Percentiles rank a stretch among this genome's conserved stretches.
Evolutionary conservation across 2,329 filamentous ascomycete species (phyloP).

Genomic region (Trichothecium sympodiale): DNA sequence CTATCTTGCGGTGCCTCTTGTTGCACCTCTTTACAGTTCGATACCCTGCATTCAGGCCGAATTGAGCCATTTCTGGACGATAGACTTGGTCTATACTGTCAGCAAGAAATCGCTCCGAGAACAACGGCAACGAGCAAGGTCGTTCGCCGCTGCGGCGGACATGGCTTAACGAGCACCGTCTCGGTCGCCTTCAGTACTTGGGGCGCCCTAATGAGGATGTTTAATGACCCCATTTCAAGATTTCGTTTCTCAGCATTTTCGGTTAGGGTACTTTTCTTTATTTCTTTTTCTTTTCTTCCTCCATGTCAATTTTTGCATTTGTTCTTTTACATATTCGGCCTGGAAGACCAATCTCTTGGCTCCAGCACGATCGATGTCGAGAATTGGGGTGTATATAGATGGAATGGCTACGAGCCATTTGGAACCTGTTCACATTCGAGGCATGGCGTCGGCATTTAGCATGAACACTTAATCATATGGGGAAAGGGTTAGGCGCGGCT

Average conservation of each 20-base stretch:
- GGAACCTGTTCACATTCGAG: conserved; percentile 37
- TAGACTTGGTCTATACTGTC: conserved; percentile 59
- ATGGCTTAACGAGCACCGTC: conserved; percentile 26
- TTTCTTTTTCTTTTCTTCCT: neutral
- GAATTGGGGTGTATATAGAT: conserved; percentile 33
- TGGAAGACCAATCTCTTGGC: neutral
- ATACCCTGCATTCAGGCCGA: conserved; percentile 59
- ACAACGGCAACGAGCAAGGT: conserved; percentile 36
- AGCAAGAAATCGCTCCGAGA: conserved; percentile 55
- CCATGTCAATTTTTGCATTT: neutral
- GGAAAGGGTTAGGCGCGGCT: conserved; percentile 19
- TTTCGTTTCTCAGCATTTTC: neutral
- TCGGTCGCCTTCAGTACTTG: conserved; percentile 3
- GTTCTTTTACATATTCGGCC: neutral
- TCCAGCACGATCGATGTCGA: conserved; percentile 1
- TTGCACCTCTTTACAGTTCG: conserved; percentile 56
- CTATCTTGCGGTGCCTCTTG: conserved; percentile 54
- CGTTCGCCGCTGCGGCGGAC: conserved; percentile 23
- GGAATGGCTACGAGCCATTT: conserved; percentile 12
- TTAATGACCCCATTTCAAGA: too few species aligned
- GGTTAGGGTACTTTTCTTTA: neutral
- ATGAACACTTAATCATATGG: conserved; percentile 17
- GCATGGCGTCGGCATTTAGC: conserved; percentile 36
- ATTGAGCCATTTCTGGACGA: conserved; percentile 58
- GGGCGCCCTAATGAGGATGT: neutral